Evolutionary conservation across 495 filamentous ascomycete species (phyloP).

Genomic region (Penicillium pulvis): DNA sequence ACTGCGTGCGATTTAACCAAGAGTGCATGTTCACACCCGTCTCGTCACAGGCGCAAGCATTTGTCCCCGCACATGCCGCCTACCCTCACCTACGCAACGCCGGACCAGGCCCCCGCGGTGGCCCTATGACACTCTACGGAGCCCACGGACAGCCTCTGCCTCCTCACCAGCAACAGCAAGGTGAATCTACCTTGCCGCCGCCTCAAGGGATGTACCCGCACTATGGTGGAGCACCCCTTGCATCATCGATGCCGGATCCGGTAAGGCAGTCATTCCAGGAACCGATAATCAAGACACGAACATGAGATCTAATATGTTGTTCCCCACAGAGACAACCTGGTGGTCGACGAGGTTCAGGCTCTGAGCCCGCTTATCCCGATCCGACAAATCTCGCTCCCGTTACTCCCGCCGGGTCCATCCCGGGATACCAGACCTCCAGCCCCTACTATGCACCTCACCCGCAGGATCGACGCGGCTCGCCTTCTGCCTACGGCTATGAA

Average conservation of each 20-base stretch:
- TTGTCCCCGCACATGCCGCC: constrained; percentile 76
- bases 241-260: constrained; percentile 44
- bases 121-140: constrained; percentile 60
- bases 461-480: constrained; percentile 52
- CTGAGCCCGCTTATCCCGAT: constrained; percentile 56
- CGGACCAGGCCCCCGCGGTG: constrained; percentile 43
- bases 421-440: constrained; percentile 49
- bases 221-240: constrained; percentile 41
- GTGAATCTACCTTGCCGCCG: constrained; percentile 49
- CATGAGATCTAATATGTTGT: constrained; percentile 23
- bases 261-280: constrained; percentile 42
- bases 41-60: constrained; percentile 79
- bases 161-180: constrained; percentile 49
- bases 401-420: constrained; percentile 50
- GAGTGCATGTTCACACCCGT: constrained; percentile 87
- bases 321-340: constrained; percentile 39
- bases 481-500: constrained; percentile 51
- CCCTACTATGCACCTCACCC: constrained; percentile 48
- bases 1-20: constrained; percentile 79
- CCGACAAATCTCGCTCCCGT: constrained; percentile 56
- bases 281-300: constrained; percentile 1
- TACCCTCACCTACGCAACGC: constrained; percentile 61
- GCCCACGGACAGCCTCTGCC: constrained; percentile 76
- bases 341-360: constrained; percentile 48
- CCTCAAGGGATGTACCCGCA: constrained; percentile 49